Base-by-base conservation (phyloP, 2,329 filamentous ascomycete species). In the Leptographium procerum region DNA sequence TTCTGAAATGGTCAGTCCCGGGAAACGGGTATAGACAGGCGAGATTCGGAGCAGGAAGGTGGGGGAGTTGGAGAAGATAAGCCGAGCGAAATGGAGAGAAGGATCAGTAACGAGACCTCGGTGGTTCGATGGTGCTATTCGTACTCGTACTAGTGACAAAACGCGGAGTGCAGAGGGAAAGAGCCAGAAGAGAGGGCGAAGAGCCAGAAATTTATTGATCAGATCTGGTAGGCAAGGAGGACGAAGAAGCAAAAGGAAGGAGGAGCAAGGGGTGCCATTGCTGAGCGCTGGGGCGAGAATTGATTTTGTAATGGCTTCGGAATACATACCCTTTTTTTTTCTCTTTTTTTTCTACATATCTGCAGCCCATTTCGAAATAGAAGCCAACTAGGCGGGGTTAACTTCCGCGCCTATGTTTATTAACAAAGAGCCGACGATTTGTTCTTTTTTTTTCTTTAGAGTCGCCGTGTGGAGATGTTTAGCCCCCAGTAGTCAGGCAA, bases 11-110 rank as follows among this genome's bases (percentile, higher is more conserved):
- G 33, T 43, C 52, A 14, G 34, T 26, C 33, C 52, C 52, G 34
- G 33, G 33, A 62, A 28, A 50, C n/a, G 36, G 31, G 48, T 19
- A 34, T n/a, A 24, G 47, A 59, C 57, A 55, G 55, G 58, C 55
- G 55, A 59, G 50, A 59, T 50, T 51, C 58, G 58, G 55, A 55
- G 52, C 29, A 57, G 34, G 31, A 45, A 29, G 53, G 52, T 40
- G 34, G 53, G 53, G 53, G 36, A 33, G 16, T 34, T 47, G 24
- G 26, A 31, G 26, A 14, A 22, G 28, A 11, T 28, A 40, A 34
- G 54, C 24, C 26, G 29, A 29, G 52, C 14, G 45, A 26, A 34
- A 57, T 56, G 59, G 59, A 57, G 57, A 59, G 57, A 55, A 56
- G 59, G 57, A 60, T 57, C 34, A 14, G 57, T 6, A 40, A 36